Conservation (phyloP, 805 yeast species). For the Ogataea methanolica region DNA sequence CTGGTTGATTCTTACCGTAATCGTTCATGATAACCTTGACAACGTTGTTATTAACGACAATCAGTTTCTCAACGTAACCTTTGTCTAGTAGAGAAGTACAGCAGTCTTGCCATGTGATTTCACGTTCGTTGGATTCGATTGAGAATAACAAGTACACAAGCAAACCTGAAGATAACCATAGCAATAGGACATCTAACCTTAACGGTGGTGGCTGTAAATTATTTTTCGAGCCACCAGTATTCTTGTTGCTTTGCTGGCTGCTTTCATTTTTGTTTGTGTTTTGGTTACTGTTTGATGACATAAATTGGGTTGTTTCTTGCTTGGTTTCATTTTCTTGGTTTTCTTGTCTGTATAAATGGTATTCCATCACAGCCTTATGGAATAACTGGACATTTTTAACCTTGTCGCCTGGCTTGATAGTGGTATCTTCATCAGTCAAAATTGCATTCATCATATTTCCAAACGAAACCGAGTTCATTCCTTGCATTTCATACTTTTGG, state of each 20-base stretch:
- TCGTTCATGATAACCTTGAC: slow-evolving; percentile 66
- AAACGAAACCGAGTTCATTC: slow-evolving; percentile 26
- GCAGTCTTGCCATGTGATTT: slow-evolving; percentile 63
- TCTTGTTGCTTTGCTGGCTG: no score
- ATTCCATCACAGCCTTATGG: slow-evolving; percentile 27
- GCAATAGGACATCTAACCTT: slow-evolving; percentile 16
- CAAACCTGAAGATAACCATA: slow-evolving; percentile 18
- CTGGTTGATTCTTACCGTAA: slow-evolving; percentile 32
- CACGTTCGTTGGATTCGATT: slow-evolving; percentile 23
- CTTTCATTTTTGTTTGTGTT: no score
- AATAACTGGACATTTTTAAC: slow-evolving; percentile 27
- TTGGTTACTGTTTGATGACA: no score
- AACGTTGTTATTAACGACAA: slow-evolving; percentile 65
- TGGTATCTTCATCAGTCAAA: slow-evolving; percentile 20
- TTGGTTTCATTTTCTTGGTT: no score
- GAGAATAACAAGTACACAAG: slow-evolving; percentile 15
- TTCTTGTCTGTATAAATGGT: slow-evolving; percentile 25
- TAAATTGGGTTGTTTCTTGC: no score
- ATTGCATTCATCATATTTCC: slow-evolving; percentile 24
- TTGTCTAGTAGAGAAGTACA: slow-evolving; percentile 70
- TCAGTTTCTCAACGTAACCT: slow-evolving; percentile 70
- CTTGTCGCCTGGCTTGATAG: slow-evolving; percentile 23
- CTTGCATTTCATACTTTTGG: slow-evolving; percentile 28
- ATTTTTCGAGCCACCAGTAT: no score
- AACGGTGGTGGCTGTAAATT: slow-evolving; percentile 5